Base-by-base conservation (phyloP, 805 yeast species). In the Yamadazyma sp. region DNA sequence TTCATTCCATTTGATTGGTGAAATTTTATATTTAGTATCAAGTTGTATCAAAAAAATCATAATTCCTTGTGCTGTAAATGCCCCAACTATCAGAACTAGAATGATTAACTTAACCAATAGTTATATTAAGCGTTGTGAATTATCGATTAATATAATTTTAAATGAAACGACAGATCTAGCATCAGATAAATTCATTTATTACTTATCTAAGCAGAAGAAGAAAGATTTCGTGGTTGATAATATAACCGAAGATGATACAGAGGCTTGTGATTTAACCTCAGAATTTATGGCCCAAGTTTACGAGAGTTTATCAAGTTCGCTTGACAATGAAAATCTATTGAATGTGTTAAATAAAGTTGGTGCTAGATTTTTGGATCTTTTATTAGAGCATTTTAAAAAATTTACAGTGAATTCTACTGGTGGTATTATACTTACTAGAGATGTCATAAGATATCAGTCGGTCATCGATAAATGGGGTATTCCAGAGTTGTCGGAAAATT, bases 361-460 rank as follows among this genome's bases (percentile, higher is more conserved):
- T 2, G 55, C 68, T 36, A 70, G 69, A 16, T 65, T 83, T 25
- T 70, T 82, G 47, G 69, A 69, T 18, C 65, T 76, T 28, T 60
- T 91, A 30, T 63, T 86, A 47, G 75, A 70, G 18, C 96, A 89
- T 53, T 81, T 82, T 55, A 79, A 80, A 41, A 83, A 80, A 49
- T 85, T 77, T 53, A 78, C 76, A 26, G 86, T 89, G 44, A 84
- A 78, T 47, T 78, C 87, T 1, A 76, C 80, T 5, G 98, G 97
- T 35, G 96, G 95, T 20, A 70, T 82, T 41, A 76, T 83, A 10
- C 73, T 86, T 10, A 85, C 95, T 0, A 84, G 82, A 49, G 97
- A 89, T 58, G 78, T 85, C 6, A 82, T 84, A 24, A 75, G 84
- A 30, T 86, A 82, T 51, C 91, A 86, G 55, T 68, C 75, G 11